Conservation (phyloP, 768 basidiomycete species). For the Tulasnella sp. region DNA sequence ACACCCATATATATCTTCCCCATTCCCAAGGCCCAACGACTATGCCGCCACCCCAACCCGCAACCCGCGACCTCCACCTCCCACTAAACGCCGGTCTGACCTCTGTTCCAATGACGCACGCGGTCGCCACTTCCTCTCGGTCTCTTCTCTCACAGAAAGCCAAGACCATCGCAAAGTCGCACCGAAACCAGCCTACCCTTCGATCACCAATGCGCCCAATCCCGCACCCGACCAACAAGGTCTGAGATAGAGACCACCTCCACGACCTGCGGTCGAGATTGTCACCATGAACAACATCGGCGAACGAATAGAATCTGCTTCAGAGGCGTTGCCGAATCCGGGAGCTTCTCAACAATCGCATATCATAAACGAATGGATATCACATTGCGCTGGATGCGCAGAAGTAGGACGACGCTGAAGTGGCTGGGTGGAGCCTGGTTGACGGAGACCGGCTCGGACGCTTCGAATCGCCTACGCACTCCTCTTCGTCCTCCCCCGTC, state of each 20-base stretch:
- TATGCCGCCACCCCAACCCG: too few species aligned
- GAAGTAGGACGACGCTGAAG: constrained; percentile 19
- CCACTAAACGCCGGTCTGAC: too few species aligned
- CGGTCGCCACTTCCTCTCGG: too few species aligned
- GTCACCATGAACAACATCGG: background rate
- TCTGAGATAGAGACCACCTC: background rate
- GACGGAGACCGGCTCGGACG: background rate
- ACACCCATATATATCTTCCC: too few species aligned
- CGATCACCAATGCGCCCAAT: constrained; percentile 1
- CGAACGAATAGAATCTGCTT: background rate
- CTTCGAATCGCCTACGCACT: background rate
- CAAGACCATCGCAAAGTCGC: background rate
- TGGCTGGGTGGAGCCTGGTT: background rate
- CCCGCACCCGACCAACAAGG: background rate
- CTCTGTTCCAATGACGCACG: too few species aligned
- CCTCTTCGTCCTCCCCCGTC: background rate
- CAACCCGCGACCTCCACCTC: too few species aligned
- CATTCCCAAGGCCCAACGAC: too few species aligned
- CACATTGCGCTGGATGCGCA: constrained; percentile 24
- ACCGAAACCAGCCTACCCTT: constrained; percentile 14
- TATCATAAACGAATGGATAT: background rate
- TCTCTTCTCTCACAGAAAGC: background rate
- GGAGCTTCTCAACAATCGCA: constrained; percentile 5
- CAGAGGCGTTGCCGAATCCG: constrained; percentile 12
- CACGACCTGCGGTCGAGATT: background rate